phyloP scores from a whole-genome alignment of 129 eudicot genomes.

The Tagetes patula region DNA sequence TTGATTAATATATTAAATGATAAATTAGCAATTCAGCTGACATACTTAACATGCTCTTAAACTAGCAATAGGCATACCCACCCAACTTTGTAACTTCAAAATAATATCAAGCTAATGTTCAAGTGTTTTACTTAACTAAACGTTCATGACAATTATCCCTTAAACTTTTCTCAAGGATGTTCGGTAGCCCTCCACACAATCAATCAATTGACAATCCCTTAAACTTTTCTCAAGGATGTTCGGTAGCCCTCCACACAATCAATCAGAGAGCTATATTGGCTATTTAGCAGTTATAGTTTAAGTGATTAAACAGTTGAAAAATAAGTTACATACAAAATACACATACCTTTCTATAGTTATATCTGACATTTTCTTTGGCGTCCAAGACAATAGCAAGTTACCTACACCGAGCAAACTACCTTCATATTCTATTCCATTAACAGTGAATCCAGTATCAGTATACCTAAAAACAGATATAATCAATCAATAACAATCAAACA shows the following conservation, averaged over 20 bases:
- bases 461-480: conserved; percentile 49
- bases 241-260: no score
- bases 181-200: no score
- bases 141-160: not conserved
- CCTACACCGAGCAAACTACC: conserved; percentile 93
- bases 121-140: not conserved
- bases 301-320: not conserved
- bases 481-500: not conserved
- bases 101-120: conserved; percentile 12
- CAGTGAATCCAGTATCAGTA: conserved; percentile 81
- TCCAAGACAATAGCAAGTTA: conserved; percentile 84
- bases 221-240: not conserved
- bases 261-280: no score
- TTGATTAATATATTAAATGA: not conserved
- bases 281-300: no score
- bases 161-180: no score
- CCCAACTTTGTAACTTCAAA: conserved; percentile 2
- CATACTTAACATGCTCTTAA: not conserved
- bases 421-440: conserved; percentile 79
- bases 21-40: not conserved
- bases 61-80: conserved; percentile 9
- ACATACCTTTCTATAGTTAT: conserved; percentile 72
- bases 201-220: not conserved
- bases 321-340: not conserved
- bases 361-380: conserved; percentile 74